Base-by-base conservation (phyloP, 805 yeast species). In the Wickerhamiella allomyrinae region DNA sequence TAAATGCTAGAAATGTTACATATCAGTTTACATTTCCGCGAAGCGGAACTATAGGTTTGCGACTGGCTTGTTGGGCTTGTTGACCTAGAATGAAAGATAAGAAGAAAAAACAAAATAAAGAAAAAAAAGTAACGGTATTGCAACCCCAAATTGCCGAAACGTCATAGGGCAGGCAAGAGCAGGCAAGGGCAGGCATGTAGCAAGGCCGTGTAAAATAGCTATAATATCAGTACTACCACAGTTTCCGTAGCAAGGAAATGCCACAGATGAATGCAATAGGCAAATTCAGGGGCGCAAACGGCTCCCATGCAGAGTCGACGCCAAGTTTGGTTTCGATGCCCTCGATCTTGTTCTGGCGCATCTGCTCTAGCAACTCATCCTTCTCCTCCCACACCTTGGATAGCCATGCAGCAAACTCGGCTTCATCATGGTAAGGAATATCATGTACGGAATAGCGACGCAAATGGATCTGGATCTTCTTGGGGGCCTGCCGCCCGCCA, bases 371-470 rank as follows among this genome's bases (percentile, higher is more conserved):
- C 39, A 79, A 57, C 38, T 58, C 61, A 59, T 91, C 97, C 59
- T 91, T 91, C 48, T 74, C 78, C 15, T 62, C 54, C 97, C 97
- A 91, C 9, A 73, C 61, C 2, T 69, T 60, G 46, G 66, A 68
- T 37, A 91, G 60, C 98, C 98, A 91, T 20, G 69, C 61, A 41
- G 77, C 81, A 55, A 91, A 86, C 34, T 50, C 55, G 39, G 60
- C 64, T 40, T 72, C 72, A 17, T 69, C 68, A 21, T 71, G 68
- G 50, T 64, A 66, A 1, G 94, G 94, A 13, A 85, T 80, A 7
- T 77, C 82, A 5, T 61, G 52, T 8, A 84, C 52, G 8, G 65
- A 63, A 48, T 72, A 70, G 10, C 75, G 71, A 46, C 79, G 70
- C 45, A 86, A 64, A 58, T 81, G 74, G 46, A 82, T 71, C 53